A percentile compares a stretch with the other conserved stretches of the same genome.
These are phyloP conservation scores for Xylaria sp. DNA, from an alignment of 495 filamentous ascomycete species.

Conservation along the genomic window DNA sequence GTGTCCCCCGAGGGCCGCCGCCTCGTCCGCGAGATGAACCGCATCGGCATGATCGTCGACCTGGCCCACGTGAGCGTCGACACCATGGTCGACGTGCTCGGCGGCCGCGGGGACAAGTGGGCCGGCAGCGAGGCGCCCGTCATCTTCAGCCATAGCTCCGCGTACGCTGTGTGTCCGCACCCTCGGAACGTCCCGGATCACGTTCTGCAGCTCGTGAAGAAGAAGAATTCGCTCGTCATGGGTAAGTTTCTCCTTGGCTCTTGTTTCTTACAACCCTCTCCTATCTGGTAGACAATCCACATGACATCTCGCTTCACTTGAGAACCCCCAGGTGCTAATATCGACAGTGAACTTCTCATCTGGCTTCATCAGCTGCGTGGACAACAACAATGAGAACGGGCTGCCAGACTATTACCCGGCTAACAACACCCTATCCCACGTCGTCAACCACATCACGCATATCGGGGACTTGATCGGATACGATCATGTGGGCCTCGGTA, in stretches of 20 bases:
- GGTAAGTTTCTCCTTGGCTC: slow-evolving; percentile 42
- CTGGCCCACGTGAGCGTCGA: slow-evolving; percentile 71
- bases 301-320: neutral
- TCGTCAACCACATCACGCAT: slow-evolving; percentile 75
- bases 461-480: slow-evolving; percentile 74
- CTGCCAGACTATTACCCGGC: slow-evolving; percentile 62
- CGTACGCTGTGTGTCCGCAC: slow-evolving; percentile 70
- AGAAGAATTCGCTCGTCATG: slow-evolving; percentile 71
- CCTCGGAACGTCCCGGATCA: slow-evolving; percentile 77
- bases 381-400: slow-evolving; percentile 64
- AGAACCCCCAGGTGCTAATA: slow-evolving; percentile 25
- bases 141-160: slow-evolving; percentile 76
- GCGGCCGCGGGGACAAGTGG: slow-evolving; percentile 47
- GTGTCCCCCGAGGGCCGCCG: slow-evolving; percentile 71
- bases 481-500: slow-evolving; percentile 76
- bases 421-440: slow-evolving; percentile 78
- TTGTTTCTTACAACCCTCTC: neutral
- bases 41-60: slow-evolving; percentile 81
- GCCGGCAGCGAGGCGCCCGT: slow-evolving; percentile 67
- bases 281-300: neutral
- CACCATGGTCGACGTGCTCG: slow-evolving; percentile 74
- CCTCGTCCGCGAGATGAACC: slow-evolving; percentile 79
- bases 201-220: slow-evolving; percentile 67
- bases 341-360: slow-evolving; percentile 68
- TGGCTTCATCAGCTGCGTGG: slow-evolving; percentile 75